A percentile compares a stretch with the other conserved stretches of the same genome.
Conservation (phyloP, 2,329 filamentous ascomycete species). For the Nemania sp. region DNA sequence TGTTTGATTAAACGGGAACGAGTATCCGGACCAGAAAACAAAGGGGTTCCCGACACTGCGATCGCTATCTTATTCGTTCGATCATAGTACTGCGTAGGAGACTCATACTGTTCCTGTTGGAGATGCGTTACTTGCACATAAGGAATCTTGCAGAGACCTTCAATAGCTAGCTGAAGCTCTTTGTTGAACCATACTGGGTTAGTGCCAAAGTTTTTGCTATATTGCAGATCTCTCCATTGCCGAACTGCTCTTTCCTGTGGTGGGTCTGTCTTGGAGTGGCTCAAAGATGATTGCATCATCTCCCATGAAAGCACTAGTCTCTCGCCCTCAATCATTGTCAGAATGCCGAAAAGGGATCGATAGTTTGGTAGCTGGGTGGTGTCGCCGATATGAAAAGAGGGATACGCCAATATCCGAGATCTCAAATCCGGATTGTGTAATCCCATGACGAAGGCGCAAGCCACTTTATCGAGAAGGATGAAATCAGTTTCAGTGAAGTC, state of each 20-base stretch:
- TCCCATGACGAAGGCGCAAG: slow-evolving; percentile 57
- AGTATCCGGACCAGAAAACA: slow-evolving; percentile 22
- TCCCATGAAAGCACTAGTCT: slow-evolving; percentile 53
- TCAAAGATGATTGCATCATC: slow-evolving; percentile 31
- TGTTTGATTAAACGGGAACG: slow-evolving; percentile 35
- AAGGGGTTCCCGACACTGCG: slow-evolving; percentile 39
- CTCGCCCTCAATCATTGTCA: slow-evolving; percentile 61
- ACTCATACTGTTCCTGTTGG: slow-evolving; percentile 57
- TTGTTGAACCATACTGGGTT: slow-evolving; percentile 57
- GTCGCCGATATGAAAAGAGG: slow-evolving; percentile 49
- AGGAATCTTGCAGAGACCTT: slow-evolving; percentile 54
- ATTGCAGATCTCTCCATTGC: slow-evolving; percentile 52
- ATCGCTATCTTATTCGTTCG: slow-evolving; percentile 47
- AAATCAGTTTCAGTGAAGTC: slow-evolving; percentile 51
- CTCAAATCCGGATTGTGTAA: slow-evolving; percentile 52
- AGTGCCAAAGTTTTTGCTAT: slow-evolving; percentile 44
- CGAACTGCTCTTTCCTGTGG: slow-evolving; percentile 43
- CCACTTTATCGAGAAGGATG: slow-evolving; percentile 54
- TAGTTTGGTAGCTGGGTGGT: slow-evolving; percentile 35
- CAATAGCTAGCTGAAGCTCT: slow-evolving; percentile 52
- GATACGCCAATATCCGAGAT: slow-evolving; percentile 48
- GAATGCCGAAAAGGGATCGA: slow-evolving; percentile 58
- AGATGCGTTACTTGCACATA: slow-evolving; percentile 58
- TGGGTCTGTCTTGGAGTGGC: slow-evolving; percentile 42
- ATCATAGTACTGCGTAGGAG: slow-evolving; percentile 52